Conservation (phyloP, 192 early-diverging fungal genomes). For the Coemansia guatemalensis region DNA sequence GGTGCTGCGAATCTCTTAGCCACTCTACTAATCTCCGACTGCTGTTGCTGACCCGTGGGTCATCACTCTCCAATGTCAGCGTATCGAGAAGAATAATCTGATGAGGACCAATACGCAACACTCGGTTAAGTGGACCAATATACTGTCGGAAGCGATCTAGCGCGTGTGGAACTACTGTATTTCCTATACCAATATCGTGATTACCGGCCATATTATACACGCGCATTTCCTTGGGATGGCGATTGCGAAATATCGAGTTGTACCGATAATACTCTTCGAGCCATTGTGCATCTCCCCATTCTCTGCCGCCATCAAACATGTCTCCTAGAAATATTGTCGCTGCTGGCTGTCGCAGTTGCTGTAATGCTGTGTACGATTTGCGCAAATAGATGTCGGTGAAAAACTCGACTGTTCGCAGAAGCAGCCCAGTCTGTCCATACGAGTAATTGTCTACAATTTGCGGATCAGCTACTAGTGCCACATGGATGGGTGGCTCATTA, state of each 20-base stretch:
- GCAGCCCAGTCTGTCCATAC: slow-evolving; percentile 67
- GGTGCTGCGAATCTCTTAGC: slow-evolving; percentile 16
- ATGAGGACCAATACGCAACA: slow-evolving; percentile 59
- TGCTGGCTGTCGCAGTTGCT: slow-evolving; percentile 59
- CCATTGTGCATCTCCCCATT: slow-evolving; percentile 59
- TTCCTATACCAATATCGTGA: slow-evolving; percentile 89
- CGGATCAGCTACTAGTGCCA: slow-evolving; percentile 85
- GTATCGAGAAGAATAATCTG: slow-evolving; percentile 76
- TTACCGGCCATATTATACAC: slow-evolving; percentile 80
- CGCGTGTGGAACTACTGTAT: slow-evolving; percentile 49
- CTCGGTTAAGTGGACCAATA: slow-evolving; percentile 61
- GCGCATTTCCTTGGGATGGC: slow-evolving; percentile 16
- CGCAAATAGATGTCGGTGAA: slow-evolving; percentile 86
- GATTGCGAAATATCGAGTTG: slow-evolving; percentile 53
- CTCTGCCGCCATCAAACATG: slow-evolving; percentile 77
- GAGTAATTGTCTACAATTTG: slow-evolving; percentile 92
- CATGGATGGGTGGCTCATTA: slow-evolving; percentile 14
- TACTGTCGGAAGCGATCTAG: slow-evolving; percentile 51
- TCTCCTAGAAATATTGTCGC: slow-evolving; percentile 80
- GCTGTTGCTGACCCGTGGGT: slow-evolving; percentile 4
- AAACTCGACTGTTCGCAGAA: slow-evolving; percentile 66
- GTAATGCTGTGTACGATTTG: slow-evolving; percentile 69
- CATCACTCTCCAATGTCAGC: slow-evolving; percentile 59
- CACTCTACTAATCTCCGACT: slow-evolving; percentile 19
- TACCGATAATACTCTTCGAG: slow-evolving; percentile 58